Evolutionary conservation across 192 early-diverging fungal species (phyloP).

Genomic region (Coemansia sp.): DNA sequence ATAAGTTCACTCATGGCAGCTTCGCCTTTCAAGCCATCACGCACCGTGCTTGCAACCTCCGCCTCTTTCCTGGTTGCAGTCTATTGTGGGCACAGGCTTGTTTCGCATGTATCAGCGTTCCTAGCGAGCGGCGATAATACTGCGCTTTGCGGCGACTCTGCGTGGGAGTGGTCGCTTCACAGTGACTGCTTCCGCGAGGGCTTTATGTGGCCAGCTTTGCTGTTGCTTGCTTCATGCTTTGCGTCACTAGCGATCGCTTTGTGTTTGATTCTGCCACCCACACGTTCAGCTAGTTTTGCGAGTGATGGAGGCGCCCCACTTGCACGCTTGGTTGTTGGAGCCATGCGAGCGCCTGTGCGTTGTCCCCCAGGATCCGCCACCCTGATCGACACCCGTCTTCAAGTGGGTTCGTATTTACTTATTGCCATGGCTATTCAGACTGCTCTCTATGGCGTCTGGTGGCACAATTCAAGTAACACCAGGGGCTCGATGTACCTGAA

Average conservation of each 20-base stretch:
- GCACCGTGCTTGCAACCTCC: too few species aligned
- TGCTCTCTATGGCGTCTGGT: slow-evolving; percentile 7
- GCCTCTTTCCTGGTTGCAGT: too few species aligned
- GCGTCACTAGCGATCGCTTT: background rate
- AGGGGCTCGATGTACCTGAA: background rate
- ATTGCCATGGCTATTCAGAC: slow-evolving; percentile 10
- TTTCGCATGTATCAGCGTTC: too few species aligned
- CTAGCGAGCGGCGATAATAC: slow-evolving; percentile 22
- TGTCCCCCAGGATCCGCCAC: slow-evolving; percentile 16
- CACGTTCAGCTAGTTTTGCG: background rate
- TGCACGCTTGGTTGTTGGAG: background rate
- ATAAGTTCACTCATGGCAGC: too few species aligned
- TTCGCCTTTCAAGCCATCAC: too few species aligned
- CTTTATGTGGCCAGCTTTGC: slow-evolving; percentile 3
- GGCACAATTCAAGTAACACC: background rate
- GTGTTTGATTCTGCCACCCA: background rate
- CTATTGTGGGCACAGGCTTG: too few species aligned
- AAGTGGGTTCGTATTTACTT: background rate
- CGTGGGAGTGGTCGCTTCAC: slow-evolving; percentile 1
- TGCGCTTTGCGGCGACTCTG: background rate
- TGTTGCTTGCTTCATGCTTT: background rate
- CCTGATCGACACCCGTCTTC: slow-evolving; percentile 31
- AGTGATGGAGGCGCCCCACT: background rate
- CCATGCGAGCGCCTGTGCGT: slow-evolving; percentile 10
- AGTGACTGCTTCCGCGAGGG: slow-evolving; percentile 1